Percentiles rank a stretch among this genome's conserved stretches.
phyloP scores from a whole-genome alignment of 495 filamentous ascomycete species.

The Entonaema liquescens region DNA sequence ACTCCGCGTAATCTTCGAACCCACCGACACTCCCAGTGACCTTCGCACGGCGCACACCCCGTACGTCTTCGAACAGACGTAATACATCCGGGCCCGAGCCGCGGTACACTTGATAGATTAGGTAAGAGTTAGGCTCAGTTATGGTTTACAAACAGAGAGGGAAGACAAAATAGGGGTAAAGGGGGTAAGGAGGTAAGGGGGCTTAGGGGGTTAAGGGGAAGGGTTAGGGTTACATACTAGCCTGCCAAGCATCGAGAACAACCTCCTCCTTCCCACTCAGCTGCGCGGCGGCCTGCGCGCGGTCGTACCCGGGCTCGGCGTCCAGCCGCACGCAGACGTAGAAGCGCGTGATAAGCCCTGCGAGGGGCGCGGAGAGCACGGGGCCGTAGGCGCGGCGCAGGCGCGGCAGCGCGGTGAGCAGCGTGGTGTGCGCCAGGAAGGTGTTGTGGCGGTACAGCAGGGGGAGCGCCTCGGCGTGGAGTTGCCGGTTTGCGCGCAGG shows the following conservation, averaged over 20 bases:
- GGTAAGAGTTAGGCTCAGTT: neutral
- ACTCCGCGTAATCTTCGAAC: constrained; percentile 54
- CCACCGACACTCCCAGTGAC: constrained; percentile 54
- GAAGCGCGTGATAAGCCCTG: constrained; percentile 52
- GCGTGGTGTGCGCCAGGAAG: constrained; percentile 61
- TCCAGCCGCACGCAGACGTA: constrained; percentile 58
- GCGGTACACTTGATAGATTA: constrained; percentile 41
- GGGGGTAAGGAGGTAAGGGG: no score
- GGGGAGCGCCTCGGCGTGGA: constrained; percentile 53
- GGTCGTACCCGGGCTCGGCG: constrained; percentile 51
- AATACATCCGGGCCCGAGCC: constrained; percentile 52
- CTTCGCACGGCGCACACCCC: constrained; percentile 55
- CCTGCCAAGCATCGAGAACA: constrained; percentile 56
- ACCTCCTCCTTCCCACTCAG: constrained; percentile 57
- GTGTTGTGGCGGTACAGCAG: constrained; percentile 60
- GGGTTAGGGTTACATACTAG: constrained; percentile 17
- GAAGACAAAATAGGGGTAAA: neutral
- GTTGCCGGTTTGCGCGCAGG: constrained; percentile 50
- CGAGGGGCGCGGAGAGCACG: constrained; percentile 43
- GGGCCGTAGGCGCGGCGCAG: constrained; percentile 47
- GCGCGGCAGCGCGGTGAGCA: constrained; percentile 56
- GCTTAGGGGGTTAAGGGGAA: no score
- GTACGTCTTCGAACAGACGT: constrained; percentile 58
- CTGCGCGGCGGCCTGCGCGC: constrained; percentile 38
- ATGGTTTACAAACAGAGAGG: neutral